Evolutionary conservation across 169 alveolate genomes (phyloP), one percentile per base, ranked within the genome.

Genomic region (Neospora caninum): DNA sequence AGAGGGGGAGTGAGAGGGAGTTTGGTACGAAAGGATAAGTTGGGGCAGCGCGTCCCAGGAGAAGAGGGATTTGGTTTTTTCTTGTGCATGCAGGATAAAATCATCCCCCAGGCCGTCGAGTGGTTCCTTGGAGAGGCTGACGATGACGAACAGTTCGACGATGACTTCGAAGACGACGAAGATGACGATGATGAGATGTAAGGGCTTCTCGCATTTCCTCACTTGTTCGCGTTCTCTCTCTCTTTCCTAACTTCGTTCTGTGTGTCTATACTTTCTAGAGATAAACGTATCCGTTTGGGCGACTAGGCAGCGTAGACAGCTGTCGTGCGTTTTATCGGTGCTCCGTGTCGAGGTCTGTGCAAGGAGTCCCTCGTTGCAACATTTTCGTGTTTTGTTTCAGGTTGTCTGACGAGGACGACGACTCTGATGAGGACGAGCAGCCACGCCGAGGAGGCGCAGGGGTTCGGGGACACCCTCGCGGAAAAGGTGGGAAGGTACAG

Each of bases 81-180:
- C 16, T n/a, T 7, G n/a, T n/a, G n/a, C n/a, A n/a, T n/a, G 31
- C 86, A 93, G 95, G 95, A 93, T 80, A 80, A 67, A 73, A 93
- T 93, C 16, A 86, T 93, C 53, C 95, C 95, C 7, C 91, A 69
- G 54, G 95, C 95, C 22, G 93, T 93, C 34, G 86, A 93, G 54
- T 93, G 95, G 95, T 93, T 84, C 80, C 69, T 93, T 53, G 95
- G 95, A 1, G 92, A 93, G 67, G 91, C 80, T 1, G 95, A 93
- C 64, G 89, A 80, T 38, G 95, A 93, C 45, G 92, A 86, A 7
- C 80, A 58, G 27, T 53, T 80, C 43, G 95, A 88, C 38, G 95
- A 93, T 58, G 95, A 93, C 38, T 27, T 31, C 87, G 88, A 88
- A 20, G 89, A 82, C 0, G 54, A 82, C 7, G 88, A 34, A 4